Conservation (phyloP, 2,329 filamentous ascomycete species). For the Dothideomycetes sp. region DNA sequence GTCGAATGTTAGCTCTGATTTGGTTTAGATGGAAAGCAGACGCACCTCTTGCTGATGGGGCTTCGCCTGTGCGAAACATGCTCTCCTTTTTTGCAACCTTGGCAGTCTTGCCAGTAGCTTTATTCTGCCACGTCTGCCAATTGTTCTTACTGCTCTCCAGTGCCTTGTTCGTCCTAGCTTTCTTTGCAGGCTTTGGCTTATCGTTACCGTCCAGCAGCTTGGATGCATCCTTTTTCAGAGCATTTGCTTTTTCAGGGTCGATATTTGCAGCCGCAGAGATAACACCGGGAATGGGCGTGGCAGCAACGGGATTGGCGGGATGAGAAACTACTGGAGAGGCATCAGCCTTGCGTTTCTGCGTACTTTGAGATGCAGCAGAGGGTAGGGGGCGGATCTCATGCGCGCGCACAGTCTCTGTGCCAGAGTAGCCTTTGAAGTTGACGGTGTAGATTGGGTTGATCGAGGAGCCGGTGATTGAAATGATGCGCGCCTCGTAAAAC, state of each 20-base stretch:
- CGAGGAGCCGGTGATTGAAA: slow-evolving; percentile 85
- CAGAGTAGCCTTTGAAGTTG: slow-evolving; percentile 81
- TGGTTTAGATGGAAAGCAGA: slow-evolving; percentile 5
- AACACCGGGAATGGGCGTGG: slow-evolving; percentile 35
- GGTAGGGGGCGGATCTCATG: slow-evolving; percentile 70
- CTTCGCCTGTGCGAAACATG: slow-evolving; percentile 91
- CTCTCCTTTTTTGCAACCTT: slow-evolving; percentile 77
- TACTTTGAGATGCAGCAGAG: slow-evolving; percentile 5
- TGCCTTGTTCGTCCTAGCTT: slow-evolving; percentile 82
- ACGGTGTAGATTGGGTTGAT: slow-evolving; percentile 86
- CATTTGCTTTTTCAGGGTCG: slow-evolving; percentile 52
- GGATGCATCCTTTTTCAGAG: slow-evolving; percentile 48
- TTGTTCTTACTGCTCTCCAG: slow-evolving; percentile 84
- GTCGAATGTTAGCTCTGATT: slow-evolving; percentile 14
- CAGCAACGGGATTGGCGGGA: slow-evolving; percentile 24
- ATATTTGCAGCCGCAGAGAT: slow-evolving; percentile 58
- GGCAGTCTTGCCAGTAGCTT: slow-evolving; percentile 44
- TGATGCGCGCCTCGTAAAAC: slow-evolving; percentile 88
- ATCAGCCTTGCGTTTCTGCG: slow-evolving; percentile 72
- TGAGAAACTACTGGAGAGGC: slow-evolving; percentile 43
- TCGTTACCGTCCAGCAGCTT: slow-evolving; percentile 47
- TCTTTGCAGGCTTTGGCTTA: slow-evolving; percentile 49
- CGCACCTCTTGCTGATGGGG: slow-evolving; percentile 74
- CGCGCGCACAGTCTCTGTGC: slow-evolving; percentile 65
- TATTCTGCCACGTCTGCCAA: slow-evolving; percentile 86